These are phyloP conservation scores for Sanguinoderma infundibulare DNA, from an alignment of 1,284 basidiomycete genomes.

Conservation along the genomic window DNA sequence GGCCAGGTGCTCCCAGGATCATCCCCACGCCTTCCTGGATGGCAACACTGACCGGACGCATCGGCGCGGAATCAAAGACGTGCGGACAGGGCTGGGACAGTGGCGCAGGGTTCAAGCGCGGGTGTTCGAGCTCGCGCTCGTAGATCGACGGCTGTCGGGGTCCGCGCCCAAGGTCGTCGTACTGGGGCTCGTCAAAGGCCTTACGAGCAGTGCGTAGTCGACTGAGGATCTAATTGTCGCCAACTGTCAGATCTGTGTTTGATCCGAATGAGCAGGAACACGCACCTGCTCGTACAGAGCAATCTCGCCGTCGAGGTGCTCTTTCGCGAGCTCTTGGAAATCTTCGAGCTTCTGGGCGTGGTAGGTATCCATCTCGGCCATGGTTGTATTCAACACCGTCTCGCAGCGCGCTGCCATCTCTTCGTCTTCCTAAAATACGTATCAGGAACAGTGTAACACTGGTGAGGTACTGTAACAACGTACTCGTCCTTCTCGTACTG, in stretches of 20 bases:
- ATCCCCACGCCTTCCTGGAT: slow-evolving; percentile 72
- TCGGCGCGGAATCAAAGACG: slow-evolving; percentile 74
- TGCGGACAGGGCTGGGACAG: slow-evolving; percentile 76
- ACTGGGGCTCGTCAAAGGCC: slow-evolving; percentile 53
- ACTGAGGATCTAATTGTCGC: slow-evolving; percentile 49
- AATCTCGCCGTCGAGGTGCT: slow-evolving; percentile 80
- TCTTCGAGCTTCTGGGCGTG: slow-evolving; percentile 77
- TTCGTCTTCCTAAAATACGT: slow-evolving; percentile 53
- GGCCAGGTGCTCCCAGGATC: slow-evolving; percentile 52
- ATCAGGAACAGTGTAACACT: slow-evolving; percentile 8
- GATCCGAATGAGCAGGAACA: not conserved
- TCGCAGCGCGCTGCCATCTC: slow-evolving; percentile 78
- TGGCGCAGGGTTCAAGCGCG: slow-evolving; percentile 52
- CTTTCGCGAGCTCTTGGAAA: slow-evolving; percentile 59
- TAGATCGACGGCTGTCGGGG: slow-evolving; percentile 71
- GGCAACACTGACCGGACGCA: slow-evolving; percentile 76
- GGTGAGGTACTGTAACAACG: slow-evolving; percentile 23
- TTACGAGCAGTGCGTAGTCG: slow-evolving; percentile 59
- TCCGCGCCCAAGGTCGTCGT: slow-evolving; percentile 47
- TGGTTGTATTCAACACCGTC: slow-evolving; percentile 85
- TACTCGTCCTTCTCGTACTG: slow-evolving; percentile 45
- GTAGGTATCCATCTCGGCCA: slow-evolving; percentile 86
- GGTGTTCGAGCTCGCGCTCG: slow-evolving; percentile 69
- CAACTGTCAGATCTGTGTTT: not conserved
- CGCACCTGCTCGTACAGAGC: slow-evolving; percentile 70